Evolutionary conservation across 768 basidiomycete species (phyloP), one percentile per base, ranked within the genome.

Genomic region (Pseudohyphozyma bogoriensis): DNA sequence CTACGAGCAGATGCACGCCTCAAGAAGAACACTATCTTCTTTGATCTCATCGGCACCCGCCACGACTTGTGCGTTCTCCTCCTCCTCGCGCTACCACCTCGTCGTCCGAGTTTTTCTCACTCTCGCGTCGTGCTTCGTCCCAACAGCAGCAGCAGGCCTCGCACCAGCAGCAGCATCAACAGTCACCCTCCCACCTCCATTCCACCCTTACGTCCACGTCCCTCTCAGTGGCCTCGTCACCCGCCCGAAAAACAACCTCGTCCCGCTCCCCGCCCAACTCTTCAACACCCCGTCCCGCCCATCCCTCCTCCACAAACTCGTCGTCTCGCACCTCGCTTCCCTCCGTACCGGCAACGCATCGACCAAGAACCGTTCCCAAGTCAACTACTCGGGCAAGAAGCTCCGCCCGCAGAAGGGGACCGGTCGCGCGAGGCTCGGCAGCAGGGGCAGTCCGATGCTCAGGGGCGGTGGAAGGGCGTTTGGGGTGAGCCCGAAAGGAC

Each of bases 391-490:
- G 3, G 89, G 89, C 12, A 77, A 79, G 69, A 99, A 99, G 76
- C 82, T 97, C 59, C 82, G 85, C 40, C 84, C 79, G 9, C 95
- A 99, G 73, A 99, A 99, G 74, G 93, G 93, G 12, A 81, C 83
- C 20, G 93, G 95, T 61, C 79, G 75, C 66, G 95, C 95, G 13
- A 88, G 95, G 72, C 77, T 95, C 13, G 93, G 92, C 50, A 89
- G 91, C 68, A 82, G 78, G 2, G 87, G 89, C 68, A 86, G 83
- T 72, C 89, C 89, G 2, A 87, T 89, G 80, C 80, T 85, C 56
- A 79, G 84, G 35, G 93, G 93, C 36, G 95, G 95, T 74, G 95
- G 93, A 67, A 81, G 86, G 42, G 89, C 89, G 9, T 91, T 90
- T 62, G 90, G 90, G 33, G 89, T 89, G 1, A 85, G 88, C 71